Conservation (phyloP, 305 asterid genomes). For the Fraxinus floribunda region DNA sequence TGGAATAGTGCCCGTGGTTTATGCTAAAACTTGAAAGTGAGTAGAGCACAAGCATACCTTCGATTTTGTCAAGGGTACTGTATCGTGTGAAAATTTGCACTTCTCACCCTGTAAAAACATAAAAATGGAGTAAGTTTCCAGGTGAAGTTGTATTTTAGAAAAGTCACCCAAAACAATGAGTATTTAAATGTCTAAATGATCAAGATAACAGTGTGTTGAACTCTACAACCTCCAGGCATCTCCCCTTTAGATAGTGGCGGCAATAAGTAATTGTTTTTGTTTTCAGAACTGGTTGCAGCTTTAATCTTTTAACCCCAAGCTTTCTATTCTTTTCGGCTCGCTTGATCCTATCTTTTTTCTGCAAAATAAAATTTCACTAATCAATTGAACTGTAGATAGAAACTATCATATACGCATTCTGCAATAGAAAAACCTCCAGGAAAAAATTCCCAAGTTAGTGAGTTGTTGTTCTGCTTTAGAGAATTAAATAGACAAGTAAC, state of each 20-base stretch:
- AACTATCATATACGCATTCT: background rate
- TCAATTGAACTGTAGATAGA: conserved; percentile 5
- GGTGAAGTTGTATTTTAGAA: conserved; percentile 8
- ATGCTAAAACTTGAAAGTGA: background rate
- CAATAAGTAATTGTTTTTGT: conserved; percentile 58
- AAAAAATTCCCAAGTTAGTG: background rate
- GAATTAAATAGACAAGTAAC: background rate
- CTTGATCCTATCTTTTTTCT: conserved; percentile 64
- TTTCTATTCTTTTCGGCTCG: conserved; percentile 74
- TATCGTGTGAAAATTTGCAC: conserved; percentile 94
- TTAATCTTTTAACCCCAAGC: conserved; percentile 78
- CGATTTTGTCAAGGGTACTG: conserved; percentile 79
- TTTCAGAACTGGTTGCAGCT: conserved; percentile 61
- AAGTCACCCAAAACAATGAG: conserved; percentile 10
- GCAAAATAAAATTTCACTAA: conserved; percentile 32
- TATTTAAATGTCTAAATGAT: conserved; percentile 10
- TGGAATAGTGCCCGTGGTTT: background rate
- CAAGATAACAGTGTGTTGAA: conserved; percentile 19
- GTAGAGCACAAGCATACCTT: conserved; percentile 48
- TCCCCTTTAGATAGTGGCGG: conserved; percentile 77
- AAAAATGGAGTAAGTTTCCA: conserved; percentile 24
- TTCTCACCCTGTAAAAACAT: conserved; percentile 66
- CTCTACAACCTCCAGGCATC: conserved; percentile 72
- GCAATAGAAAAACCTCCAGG: background rate
- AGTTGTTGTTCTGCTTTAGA: background rate